Percentiles rank a stretch among this genome's conserved stretches.
Evolutionary conservation across 73 alveolate species (phyloP).

Genomic region (Paramecium sonneborni): DNA sequence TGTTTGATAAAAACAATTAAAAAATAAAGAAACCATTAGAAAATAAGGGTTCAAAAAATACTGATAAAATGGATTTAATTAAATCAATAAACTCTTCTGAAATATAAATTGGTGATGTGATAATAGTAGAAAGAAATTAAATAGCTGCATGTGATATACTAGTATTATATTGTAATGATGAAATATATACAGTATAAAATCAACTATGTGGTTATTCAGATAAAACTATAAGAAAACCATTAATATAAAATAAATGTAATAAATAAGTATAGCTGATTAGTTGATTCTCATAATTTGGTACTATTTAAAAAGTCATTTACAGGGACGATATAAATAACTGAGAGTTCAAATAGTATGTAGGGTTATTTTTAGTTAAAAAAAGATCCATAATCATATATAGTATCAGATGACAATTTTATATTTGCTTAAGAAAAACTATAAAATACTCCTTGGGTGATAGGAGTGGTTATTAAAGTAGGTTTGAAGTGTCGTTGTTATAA

Average conservation of each 20-base stretch:
- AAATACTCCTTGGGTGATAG: conserved; percentile 27
- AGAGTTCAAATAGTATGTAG: neutral
- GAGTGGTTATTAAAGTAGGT: conserved; percentile 29
- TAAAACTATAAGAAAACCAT: neutral
- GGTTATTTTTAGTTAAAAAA: conserved; percentile 10
- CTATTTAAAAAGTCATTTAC: neutral
- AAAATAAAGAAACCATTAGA: neutral
- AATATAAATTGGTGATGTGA: neutral
- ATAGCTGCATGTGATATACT: neutral
- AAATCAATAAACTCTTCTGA: neutral
- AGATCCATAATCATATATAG: neutral
- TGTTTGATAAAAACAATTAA: neutral
- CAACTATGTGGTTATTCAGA: neutral
- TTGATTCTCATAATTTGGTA: conserved; percentile 3
- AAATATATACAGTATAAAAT: neutral
- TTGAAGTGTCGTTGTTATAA: neutral
- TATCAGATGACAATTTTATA: neutral
- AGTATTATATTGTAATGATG: neutral
- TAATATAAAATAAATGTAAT: neutral
- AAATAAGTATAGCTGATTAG: neutral
- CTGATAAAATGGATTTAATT: conserved; percentile 22
- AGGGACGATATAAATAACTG: neutral
- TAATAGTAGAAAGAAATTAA: conserved; percentile 18
- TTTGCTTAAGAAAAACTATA: neutral
- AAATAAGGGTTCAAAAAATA: neutral